Evolutionary conservation across 306 rosid species (phyloP), one percentile per base, ranked within the genome.

Genomic region (Begonia loranthoides): DNA sequence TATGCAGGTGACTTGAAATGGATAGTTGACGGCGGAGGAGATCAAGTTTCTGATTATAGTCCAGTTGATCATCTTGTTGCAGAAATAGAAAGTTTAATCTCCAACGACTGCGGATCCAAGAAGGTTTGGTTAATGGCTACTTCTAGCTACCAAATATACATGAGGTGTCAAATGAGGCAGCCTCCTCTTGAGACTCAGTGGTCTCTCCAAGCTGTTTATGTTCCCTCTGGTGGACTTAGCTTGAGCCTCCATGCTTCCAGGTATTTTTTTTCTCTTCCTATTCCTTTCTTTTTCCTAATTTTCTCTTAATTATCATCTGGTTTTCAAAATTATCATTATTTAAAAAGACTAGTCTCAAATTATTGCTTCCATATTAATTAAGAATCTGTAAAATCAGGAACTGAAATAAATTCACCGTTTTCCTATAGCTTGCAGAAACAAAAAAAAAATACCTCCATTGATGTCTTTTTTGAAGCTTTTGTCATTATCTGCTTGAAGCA

Each of bases 121-220:
- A 82, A 73, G 70, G 63, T 86, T 13, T 86, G 96, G 86, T 50
- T 90, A 52, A 51, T 90, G 72, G 99, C 68, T 1, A 83, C 84
- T 16, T 83, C 96, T 24, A 90, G 79, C 60, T 80, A 76, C 43
- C 94, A 90, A 67, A 90, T 90, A 33, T 78, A 86, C 68, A 78
- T 86, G 77, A 86, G 71, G 68, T 82, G 88, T 57, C 96, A 90
- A 78, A 78, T 76, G 81, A 86, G 80, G 57, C 77, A 78, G 62
- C 92, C 99, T 10, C 47, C 88, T 60, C 86, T 92, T 59, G 96
- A 92, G 70, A 61, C 57, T 28, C 94, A 71, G 41, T 92, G 99
- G 99, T 54, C 59, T 71, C 94, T 92, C 65, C 99, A 92, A 50
- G 84, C 88, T 64, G 79, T 92, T 73, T 75, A 86, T 63, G 86